Percentiles rank a stretch among this genome's conserved stretches.
These are phyloP conservation scores for Mortierella sp. DNA, from an alignment of 371 early-diverging fungal species.

Conservation along the genomic window DNA sequence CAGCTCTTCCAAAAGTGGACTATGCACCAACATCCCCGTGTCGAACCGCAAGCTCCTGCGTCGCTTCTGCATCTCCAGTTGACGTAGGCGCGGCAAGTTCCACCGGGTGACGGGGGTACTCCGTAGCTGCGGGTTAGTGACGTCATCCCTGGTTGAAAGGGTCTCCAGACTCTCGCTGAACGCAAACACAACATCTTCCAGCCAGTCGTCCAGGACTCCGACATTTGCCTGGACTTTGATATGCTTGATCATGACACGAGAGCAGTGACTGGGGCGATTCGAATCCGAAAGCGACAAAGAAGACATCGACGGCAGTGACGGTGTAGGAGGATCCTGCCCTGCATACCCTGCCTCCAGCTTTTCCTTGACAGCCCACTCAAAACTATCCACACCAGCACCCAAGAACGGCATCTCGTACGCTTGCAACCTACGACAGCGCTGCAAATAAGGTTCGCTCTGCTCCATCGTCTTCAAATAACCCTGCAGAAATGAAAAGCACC, in stretches of 20 bases:
- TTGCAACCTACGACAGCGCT: background rate
- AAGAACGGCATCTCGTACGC: background rate
- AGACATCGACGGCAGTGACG: background rate
- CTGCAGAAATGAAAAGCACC: background rate
- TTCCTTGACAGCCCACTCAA: background rate
- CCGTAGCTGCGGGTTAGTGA: background rate
- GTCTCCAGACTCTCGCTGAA: constrained; percentile 14
- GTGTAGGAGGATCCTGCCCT: background rate
- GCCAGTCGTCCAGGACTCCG: background rate
- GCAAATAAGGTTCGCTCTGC: background rate
- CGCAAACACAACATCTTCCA: constrained; percentile 11
- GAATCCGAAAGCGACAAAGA: background rate
- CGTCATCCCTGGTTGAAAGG: background rate
- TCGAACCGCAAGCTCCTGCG: background rate
- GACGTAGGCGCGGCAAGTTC: background rate
- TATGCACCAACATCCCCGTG: background rate
- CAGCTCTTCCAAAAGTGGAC: background rate
- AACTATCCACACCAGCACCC: background rate
- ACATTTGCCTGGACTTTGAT: background rate
- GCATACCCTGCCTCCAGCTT: background rate
- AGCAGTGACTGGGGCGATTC: background rate
- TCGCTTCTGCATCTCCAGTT: background rate
- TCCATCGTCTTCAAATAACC: background rate
- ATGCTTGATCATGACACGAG: constrained; percentile 14
- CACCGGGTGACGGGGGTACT: background rate